Evolutionary conservation across 169 alveolate species (phyloP), one percentile per base, ranked within the genome.

Genomic region (Cryptosporidium andersoni): DNA sequence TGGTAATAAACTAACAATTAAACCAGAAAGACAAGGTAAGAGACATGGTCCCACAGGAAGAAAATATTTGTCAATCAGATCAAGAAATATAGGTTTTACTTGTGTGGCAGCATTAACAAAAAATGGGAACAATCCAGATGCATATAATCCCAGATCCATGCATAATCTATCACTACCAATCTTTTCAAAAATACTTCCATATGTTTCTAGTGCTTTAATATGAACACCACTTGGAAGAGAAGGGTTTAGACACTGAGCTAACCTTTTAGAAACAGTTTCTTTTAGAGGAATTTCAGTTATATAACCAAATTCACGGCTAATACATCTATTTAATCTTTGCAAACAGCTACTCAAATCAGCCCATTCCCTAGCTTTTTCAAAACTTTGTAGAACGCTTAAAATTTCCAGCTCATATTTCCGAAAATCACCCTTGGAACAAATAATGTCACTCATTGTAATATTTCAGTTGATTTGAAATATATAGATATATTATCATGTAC

Each of bases 331-430:
- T 51, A 95, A 92, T 66, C 92, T 91, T 48, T 92, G 94, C 80
- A 95, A 65, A 40, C 95, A 93, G 81, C 93, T 95, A 90, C 94
- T 95, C 49, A 95, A 88, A 80, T 95, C 98, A 5, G 98, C 96
- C 98, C 98, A 95, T 60, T 95, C 98, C 68, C 94, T 94, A 4
- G 97, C 96, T 67, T 92, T 93, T 49, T 94, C 97, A 81, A 95
- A 95, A 39, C 92, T 82, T 65, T 92, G 94, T 42, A 94, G 93
- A 36, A 92, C 89, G 65, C 91, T 90, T 14, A 66, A 74, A 16
- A 91, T 66, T 55, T 91, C 95, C 63, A 64, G 68, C 36, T 89
- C 91, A 65, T 81, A 68, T 12, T 82, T 80, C 74, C 80, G 89
- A 37, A 74, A 64, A 65, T 90, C 91, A 8, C 85, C 49, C 2